Evolutionary conservation across 139 green algal genomes (phyloP).

Genomic region (Marvania coccoides): DNA sequence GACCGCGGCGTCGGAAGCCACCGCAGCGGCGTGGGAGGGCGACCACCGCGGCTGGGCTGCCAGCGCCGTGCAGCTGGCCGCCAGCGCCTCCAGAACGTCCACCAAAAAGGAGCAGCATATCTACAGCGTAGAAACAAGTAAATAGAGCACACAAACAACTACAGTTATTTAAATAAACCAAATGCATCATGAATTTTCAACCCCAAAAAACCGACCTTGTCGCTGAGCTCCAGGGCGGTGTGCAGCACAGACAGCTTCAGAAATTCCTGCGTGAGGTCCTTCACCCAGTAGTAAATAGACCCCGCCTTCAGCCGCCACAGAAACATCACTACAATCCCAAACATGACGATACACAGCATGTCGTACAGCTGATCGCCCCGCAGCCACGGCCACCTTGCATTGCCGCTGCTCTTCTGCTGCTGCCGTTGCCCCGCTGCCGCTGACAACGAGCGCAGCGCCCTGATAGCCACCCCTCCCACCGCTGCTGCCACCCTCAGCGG

Average conservation of each 20-base stretch:
- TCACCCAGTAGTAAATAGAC: conserved; percentile 81
- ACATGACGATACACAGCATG: conserved; percentile 58
- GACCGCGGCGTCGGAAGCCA: conserved; percentile 18
- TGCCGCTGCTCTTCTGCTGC: background rate
- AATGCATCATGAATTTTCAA: background rate
- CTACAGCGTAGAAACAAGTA: conserved; percentile 21
- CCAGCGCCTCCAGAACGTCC: conserved; percentile 73
- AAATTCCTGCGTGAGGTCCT: conserved; percentile 72
- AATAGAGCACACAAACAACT: no score
- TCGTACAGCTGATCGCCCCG: conserved; percentile 69
- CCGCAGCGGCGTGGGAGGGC: background rate
- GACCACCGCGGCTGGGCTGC: background rate
- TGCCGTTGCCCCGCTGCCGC: background rate
- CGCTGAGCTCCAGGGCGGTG: conserved; percentile 73
- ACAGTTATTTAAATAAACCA: background rate
- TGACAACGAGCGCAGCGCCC: background rate
- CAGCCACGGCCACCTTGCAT: conserved; percentile 1
- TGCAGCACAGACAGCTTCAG: conserved; percentile 83
- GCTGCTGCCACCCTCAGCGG: conserved; percentile 44
- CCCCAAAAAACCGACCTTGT: conserved; percentile 53
- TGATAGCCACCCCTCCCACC: conserved; percentile 6
- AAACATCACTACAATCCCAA: conserved; percentile 36
- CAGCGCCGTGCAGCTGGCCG: conserved; percentile 58
- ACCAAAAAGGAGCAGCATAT: conserved; percentile 80
- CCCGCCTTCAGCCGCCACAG: conserved; percentile 62